These are phyloP conservation scores for Gracilaria domingensis DNA, from an alignment of 23 red algal genomes.

Conservation along the genomic window DNA sequence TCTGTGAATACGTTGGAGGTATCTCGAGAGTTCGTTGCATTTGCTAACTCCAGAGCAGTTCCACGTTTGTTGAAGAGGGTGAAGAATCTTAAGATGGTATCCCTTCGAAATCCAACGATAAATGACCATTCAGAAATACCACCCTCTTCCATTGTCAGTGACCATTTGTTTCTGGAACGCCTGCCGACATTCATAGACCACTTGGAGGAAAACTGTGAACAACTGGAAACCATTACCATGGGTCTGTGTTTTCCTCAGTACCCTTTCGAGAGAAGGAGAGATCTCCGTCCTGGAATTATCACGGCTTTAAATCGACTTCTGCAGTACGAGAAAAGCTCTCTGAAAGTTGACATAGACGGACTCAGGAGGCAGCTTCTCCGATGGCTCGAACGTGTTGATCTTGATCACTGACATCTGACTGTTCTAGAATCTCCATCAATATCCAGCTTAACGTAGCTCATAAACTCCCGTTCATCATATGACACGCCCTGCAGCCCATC, in stretches of 20 bases:
- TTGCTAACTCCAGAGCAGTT: background rate
- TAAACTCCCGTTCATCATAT: background rate
- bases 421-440: background rate
- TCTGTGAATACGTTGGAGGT: background rate
- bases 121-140: too few relatives aligned
- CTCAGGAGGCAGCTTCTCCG: background rate
- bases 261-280: background rate
- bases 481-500: background rate
- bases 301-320: conserved; percentile 8
- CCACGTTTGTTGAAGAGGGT: conserved; percentile 6
- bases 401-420: background rate
- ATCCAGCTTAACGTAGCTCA: background rate
- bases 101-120: background rate
- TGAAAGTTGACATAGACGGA: conserved; percentile 13
- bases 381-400: conserved; percentile 25
- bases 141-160: background rate
- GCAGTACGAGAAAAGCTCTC: background rate
- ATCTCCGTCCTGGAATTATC: background rate
- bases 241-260: conserved; percentile 9
- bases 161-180: conserved; percentile 12
- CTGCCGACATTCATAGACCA: conserved; percentile 9
- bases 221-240: conserved; percentile 23
- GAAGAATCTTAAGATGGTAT: conserved; percentile 8
- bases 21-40: conserved; percentile 17
- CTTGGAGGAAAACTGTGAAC: conserved; percentile 8